Percentiles rank a stretch among this genome's conserved stretches.
phyloP scores from a whole-genome alignment of 257 asterid genomes.

The Voacanga thouarsii region DNA sequence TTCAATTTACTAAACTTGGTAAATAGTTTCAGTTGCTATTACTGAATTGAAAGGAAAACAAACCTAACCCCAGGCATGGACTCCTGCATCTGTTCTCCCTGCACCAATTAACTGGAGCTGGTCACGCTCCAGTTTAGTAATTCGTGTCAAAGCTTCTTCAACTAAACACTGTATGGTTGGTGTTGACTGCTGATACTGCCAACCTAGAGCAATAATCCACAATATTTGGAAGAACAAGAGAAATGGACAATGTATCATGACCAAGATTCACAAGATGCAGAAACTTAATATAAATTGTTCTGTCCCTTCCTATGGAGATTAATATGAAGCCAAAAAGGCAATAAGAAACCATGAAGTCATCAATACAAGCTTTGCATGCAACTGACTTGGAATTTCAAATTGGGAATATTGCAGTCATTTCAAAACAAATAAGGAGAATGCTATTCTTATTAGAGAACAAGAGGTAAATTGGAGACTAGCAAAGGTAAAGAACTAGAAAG shows the following conservation, averaged over 20 bases:
- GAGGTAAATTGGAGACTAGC: background rate
- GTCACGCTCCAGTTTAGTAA: conserved; percentile 59
- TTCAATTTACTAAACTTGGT: background rate
- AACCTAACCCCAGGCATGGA: conserved; percentile 97
- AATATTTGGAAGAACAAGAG: background rate
- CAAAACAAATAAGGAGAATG: background rate
- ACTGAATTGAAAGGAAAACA: conserved; percentile 31
- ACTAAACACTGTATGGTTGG: conserved; percentile 78
- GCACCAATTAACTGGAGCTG: conserved; percentile 73
- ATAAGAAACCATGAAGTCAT: background rate
- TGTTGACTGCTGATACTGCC: conserved; percentile 80
- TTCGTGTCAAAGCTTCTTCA: conserved; percentile 62
- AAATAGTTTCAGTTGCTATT: conserved; percentile 55
- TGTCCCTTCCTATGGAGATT: background rate
- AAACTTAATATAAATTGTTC: background rate
- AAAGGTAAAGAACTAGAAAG: background rate
- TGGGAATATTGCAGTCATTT: background rate
- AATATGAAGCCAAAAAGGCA: background rate
- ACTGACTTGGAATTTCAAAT: background rate
- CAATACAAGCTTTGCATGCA: background rate
- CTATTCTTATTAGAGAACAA: background rate
- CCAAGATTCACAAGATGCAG: background rate
- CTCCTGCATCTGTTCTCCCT: conserved; percentile 94
- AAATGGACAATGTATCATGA: background rate
- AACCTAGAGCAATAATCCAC: conserved; percentile 39